Evolutionary conservation across 345 rosid species (phyloP), one percentile per base, ranked within the genome.

Genomic region (Camelina hispida): DNA sequence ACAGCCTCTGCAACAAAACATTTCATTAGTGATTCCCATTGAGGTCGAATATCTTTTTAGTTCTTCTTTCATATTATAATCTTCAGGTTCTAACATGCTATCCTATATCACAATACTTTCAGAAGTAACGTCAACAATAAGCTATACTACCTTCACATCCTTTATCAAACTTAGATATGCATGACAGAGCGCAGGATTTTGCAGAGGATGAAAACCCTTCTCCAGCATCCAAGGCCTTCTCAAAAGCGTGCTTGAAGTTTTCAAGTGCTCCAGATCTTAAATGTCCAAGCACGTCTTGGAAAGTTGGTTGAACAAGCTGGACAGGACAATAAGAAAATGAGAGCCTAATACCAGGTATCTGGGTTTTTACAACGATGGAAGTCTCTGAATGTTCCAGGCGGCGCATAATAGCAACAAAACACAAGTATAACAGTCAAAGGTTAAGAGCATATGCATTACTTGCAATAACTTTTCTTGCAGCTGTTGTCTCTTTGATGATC

Each of bases 291-390:
- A 91, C 77, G 55, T 86, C 86, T 75, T 87, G 97, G 79, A 87
- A 87, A 60, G 96, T 85, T 9, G 98, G 96, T 85, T 88, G 91
- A 79, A 91, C 93, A 84, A 91, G 96, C 98, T 96, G 79, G 61
- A 48, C 70, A 68, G 23, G 72, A 59, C 15, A 62, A 9, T 47
- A 77, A 61, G 37, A 34, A 73, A 74, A 77, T 75, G 15, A 80
- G 67, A 52, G 46, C 62, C 62, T 66, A 76, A 18, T 44, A 44
- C 14, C 0, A 66, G 20, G 40, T 40, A 40, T 77, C 68, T 77
- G 23, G 2, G 62, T 44, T 56, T 37, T 38, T 6, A 56, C 44
- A 55, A 34, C 4, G 1, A 42, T 65, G 35, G 17, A 16, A 64
- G 40, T 20, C 63, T 58, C 62, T 65, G 52, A 22, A 59, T 22